phyloP scores from a whole-genome alignment of 805 yeast genomes.

The Pichia cephalocereana region DNA sequence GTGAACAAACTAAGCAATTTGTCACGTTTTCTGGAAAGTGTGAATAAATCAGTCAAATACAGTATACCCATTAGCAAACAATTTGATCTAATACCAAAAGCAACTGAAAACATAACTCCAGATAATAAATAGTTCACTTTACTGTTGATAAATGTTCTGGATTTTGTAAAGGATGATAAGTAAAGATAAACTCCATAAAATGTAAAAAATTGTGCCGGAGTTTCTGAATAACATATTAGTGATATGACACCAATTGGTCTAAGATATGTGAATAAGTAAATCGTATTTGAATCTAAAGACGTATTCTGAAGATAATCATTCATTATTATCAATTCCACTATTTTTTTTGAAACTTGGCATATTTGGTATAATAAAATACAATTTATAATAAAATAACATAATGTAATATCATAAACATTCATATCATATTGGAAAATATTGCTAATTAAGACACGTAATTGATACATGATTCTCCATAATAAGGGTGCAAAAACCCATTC shows the following conservation, averaged over 20 bases:
- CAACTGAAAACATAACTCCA: conserved; percentile 46
- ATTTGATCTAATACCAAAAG: conserved; percentile 66
- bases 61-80: conserved; percentile 63
- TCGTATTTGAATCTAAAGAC: conserved; percentile 35
- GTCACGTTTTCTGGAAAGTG: conserved; percentile 5
- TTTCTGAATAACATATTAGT: conserved; percentile 68
- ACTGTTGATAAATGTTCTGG: conserved; percentile 1
- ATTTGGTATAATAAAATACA: conserved; percentile 27
- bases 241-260: conserved; percentile 79
- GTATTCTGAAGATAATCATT: conserved; percentile 25
- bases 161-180: conserved; percentile 21
- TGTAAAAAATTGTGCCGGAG: conserved; percentile 52
- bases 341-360: no score
- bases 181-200: conserved; percentile 48
- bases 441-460: background rate
- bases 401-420: conserved; percentile 35
- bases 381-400: conserved; percentile 39
- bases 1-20: conserved; percentile 33
- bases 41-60: conserved; percentile 46
- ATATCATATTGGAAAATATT: background rate
- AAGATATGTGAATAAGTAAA: conserved; percentile 27
- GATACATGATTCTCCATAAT: conserved; percentile 47
- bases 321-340: no score
- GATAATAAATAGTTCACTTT: conserved; percentile 30
- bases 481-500: conserved; percentile 81